phyloP scores from a whole-genome alignment of 2,329 filamentous ascomycete genomes.

The Neofusicoccum parvum region DNA sequence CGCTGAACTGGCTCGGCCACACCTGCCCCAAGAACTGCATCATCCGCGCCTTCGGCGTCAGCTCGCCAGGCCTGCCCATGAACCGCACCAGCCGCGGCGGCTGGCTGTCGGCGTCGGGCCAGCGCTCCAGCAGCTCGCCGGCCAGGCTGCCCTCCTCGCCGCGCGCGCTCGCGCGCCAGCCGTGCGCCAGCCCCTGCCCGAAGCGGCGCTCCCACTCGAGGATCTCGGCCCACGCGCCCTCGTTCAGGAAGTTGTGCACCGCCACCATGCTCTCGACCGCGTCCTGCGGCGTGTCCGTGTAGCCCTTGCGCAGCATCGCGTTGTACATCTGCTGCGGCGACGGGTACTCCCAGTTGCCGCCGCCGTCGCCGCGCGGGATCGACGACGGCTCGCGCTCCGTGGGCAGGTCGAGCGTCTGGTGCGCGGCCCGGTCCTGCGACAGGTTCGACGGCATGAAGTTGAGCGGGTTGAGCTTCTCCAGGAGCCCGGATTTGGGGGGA shows the following conservation, averaged over 20 bases:
- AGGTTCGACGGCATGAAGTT: constrained; percentile 95
- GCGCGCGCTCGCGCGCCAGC: constrained; percentile 72
- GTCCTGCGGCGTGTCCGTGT: constrained; percentile 89
- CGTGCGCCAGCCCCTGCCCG: constrained; percentile 68
- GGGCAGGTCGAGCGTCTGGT: constrained; percentile 74
- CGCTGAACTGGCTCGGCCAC: constrained; percentile 76
- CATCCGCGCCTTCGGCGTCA: constrained; percentile 89
- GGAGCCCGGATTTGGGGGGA: constrained; percentile 46
- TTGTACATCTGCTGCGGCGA: constrained; percentile 99
- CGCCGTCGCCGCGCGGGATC: constrained; percentile 79
- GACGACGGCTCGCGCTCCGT: constrained; percentile 82
- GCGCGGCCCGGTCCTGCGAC: constrained; percentile 74
- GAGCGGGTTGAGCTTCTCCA: constrained; percentile 73
- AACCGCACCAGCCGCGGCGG: constrained; percentile 81
- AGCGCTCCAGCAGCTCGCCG: constrained; percentile 39
- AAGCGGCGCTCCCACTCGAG: constrained; percentile 92
- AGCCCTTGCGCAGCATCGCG: constrained; percentile 91
- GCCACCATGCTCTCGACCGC: constrained; percentile 97
- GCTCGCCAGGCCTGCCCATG: constrained; percentile 82
- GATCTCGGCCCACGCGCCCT: constrained; percentile 96
- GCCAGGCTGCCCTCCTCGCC: constrained; percentile 67
- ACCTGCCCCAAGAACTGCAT: constrained; percentile 76
- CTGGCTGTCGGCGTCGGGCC: constrained; percentile 35
- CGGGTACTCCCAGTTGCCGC: constrained; percentile 93
- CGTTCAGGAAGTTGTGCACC: constrained; percentile 97